A percentile compares a stretch with the other conserved stretches of the same genome.
Conservation (phyloP, 768 basidiomycete genomes). For the Leccinum subtestaceum region DNA sequence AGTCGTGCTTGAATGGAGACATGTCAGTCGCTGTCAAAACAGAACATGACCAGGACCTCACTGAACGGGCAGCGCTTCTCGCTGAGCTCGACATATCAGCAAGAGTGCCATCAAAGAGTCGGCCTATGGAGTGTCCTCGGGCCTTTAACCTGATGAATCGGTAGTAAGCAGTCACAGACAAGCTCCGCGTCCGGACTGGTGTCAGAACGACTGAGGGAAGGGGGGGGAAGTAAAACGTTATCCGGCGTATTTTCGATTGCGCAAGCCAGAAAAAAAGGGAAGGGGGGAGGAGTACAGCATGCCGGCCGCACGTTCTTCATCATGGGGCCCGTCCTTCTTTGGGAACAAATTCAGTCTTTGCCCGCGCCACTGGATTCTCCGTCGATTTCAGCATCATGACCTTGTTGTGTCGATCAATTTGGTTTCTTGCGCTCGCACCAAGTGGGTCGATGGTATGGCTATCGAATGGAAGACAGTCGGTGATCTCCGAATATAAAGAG, state of each 20-base stretch:
- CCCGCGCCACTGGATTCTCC: slow-evolving; percentile 6
- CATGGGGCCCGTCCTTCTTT: not conserved
- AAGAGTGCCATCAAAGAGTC: not conserved
- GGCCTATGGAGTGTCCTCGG: not conserved
- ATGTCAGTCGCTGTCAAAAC: not conserved
- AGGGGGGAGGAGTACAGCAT: not conserved
- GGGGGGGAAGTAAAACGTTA: not conserved
- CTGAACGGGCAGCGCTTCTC: not conserved
- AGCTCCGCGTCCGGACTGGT: not conserved
- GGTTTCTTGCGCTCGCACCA: not conserved
- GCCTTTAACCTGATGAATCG: not conserved
- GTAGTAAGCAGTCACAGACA: not conserved
- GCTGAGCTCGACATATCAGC: not conserved
- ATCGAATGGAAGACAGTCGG: slow-evolving; percentile 7
- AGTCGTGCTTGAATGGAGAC: too few species aligned
- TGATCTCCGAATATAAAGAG: not conserved
- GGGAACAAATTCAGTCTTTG: not conserved
- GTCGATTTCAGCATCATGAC: not conserved
- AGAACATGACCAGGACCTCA: not conserved
- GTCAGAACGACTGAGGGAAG: not conserved
- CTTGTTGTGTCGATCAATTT: not conserved
- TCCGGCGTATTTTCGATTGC: not conserved
- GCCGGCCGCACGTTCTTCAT: not conserved
- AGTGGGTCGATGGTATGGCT: not conserved
- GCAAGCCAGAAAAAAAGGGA: not conserved